These are phyloP conservation scores for Knoxia roxburghii DNA, from an alignment of 257 asterid species.

Conservation along the genomic window DNA sequence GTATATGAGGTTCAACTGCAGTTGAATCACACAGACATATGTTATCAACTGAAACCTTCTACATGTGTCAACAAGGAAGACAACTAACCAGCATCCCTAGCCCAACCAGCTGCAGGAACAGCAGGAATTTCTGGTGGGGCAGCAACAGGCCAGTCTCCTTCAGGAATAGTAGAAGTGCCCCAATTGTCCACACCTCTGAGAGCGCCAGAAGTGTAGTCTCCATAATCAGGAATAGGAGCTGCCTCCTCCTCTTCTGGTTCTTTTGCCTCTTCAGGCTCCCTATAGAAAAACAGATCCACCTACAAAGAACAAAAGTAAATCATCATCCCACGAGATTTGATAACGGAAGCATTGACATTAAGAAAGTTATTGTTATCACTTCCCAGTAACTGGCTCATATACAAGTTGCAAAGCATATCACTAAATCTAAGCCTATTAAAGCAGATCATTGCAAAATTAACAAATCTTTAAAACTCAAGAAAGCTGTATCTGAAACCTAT, in stretches of 20 bases:
- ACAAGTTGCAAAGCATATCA: no score
- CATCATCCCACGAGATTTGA: no score
- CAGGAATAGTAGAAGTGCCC: conserved; percentile 22
- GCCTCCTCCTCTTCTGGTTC: conserved; percentile 30
- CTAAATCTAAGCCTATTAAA: no score
- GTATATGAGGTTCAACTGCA: no score
- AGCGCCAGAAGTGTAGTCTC: conserved; percentile 15
- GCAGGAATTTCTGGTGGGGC: conserved; percentile 14
- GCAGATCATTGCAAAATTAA: neutral
- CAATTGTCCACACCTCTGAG: conserved; percentile 19
- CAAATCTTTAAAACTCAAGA: no score
- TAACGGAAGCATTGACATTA: no score
- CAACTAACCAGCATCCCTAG: conserved; percentile 20
- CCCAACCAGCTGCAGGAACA: conserved; percentile 16
- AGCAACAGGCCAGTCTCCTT: conserved; percentile 22
- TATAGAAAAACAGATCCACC: conserved; percentile 37
- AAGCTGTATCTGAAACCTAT: neutral
- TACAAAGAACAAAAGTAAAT: conserved; percentile 20
- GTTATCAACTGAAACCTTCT: no score
- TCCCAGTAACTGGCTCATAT: no score
- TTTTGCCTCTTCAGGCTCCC: conserved; percentile 40
- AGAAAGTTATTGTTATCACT: no score
- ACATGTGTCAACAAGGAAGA: neutral
- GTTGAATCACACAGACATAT: no score
- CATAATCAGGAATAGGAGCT: conserved; percentile 19